Base-by-base conservation (phyloP, 108 stramenopile genomes). In the Conticribra guillardii region DNA sequence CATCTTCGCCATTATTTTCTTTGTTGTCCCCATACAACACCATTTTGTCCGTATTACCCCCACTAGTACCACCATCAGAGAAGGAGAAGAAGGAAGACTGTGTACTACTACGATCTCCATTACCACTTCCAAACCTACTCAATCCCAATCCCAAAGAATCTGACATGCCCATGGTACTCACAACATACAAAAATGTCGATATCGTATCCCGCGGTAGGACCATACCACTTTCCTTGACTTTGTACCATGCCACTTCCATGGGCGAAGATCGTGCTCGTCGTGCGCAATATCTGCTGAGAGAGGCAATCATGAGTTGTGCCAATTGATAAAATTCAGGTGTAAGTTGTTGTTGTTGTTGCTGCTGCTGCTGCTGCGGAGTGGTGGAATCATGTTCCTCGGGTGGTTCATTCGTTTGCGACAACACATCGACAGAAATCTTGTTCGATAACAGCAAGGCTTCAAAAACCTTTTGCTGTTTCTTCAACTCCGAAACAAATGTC, bases 201-300 rank as follows among this genome's bases (percentile, higher is more conserved):
- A 76, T 69, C 9, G 22, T 48, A 60, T 76, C 69, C 28, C 63
- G 32, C 2, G 63, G 70, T 0, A 76, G 50, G 9, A 51, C 15
- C 11, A 81, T 44, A 19, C 80, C 80, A 44, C 54, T 33, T 56
- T 81, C 80, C 65, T 81, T 81, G 4, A 81, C 45, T 45, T 81
- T 81, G 48, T 64, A 71, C 80, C 80, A 81, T 2, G 63, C 63
- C 9, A 81, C 75, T 21, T 76, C 69, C 75, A 81, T 72, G 3
- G 80, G 75, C 23, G 70, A 55, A 1, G 80, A 72, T 37, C 69
- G 54, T 14, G 80, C 74, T 18, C 75, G 75, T 34, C 60, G 32
- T 9, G 80, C 80, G 23, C 80, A 81, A 46, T 76, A 69, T 59
- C 69, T 63, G 14, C 57, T 55, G 1, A 70, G 37, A 11, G 37